Conservation (phyloP, 306 rosid species). For the Rubus parviflorus region DNA sequence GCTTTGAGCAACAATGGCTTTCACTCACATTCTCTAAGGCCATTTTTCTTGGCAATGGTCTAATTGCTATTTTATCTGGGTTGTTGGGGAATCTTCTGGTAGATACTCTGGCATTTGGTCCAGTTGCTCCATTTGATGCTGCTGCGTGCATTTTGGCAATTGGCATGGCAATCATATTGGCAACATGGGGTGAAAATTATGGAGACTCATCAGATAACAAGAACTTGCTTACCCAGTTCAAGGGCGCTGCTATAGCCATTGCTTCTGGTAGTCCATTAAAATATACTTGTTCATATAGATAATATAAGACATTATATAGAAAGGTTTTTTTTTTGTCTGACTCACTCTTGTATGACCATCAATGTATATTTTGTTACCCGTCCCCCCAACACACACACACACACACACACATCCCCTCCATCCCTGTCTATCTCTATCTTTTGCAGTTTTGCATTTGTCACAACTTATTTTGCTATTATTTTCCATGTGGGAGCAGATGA, state of each 20-base stretch:
- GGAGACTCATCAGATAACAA: slow-evolving; percentile 85
- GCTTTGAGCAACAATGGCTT: slow-evolving; percentile 95
- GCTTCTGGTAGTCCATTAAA: slow-evolving; percentile 70
- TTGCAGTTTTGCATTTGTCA: background rate
- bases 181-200: slow-evolving; percentile 84
- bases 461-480: background rate
- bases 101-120: slow-evolving; percentile 77
- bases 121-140: slow-evolving; percentile 97
- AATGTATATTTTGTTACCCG: too few species aligned
- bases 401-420: background rate
- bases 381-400: background rate
- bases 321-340: background rate
- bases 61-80: slow-evolving; percentile 81
- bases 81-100: slow-evolving; percentile 91
- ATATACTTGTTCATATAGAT: background rate
- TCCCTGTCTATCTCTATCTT: background rate
- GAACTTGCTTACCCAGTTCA: slow-evolving; percentile 82
- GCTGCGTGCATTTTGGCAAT: slow-evolving; percentile 94
- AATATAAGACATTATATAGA: background rate
- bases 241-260: slow-evolving; percentile 87
- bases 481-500: slow-evolving; percentile 48
- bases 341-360: background rate
- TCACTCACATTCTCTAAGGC: slow-evolving; percentile 91
- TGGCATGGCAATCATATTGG: slow-evolving; percentile 82
- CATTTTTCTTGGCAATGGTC: slow-evolving; percentile 92